phyloP scores from a whole-genome alignment of 805 yeast species.

The Candida mattraensis region DNA sequence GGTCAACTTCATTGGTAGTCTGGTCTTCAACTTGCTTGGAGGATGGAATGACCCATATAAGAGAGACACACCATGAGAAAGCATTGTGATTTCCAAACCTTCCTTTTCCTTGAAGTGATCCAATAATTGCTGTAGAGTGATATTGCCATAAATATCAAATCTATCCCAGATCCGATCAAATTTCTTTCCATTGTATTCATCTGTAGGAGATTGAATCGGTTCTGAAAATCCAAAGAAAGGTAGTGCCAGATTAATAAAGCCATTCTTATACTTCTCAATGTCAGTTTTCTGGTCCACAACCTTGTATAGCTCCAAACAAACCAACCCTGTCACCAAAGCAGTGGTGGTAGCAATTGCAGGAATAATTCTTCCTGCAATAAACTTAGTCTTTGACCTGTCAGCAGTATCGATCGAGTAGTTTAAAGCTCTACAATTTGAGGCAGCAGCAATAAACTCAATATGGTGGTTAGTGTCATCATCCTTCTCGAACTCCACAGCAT shows the following conservation, averaged over 20 bases:
- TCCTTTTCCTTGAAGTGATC: constrained; percentile 77
- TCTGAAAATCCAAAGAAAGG: constrained; percentile 98
- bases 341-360: constrained; percentile 99
- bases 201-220: constrained; percentile 84
- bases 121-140: constrained; percentile 71
- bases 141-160: constrained; percentile 75
- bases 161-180: constrained; percentile 96
- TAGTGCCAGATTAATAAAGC: constrained; percentile 86
- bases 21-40: constrained; percentile 81
- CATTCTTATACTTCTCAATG: constrained; percentile 87
- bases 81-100: constrained; percentile 86
- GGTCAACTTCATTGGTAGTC: constrained; percentile 65
- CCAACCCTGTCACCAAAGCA: constrained; percentile 94
- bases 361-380: constrained; percentile 96
- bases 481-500: constrained; percentile 94
- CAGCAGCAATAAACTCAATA: constrained; percentile 92
- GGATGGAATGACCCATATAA: constrained; percentile 94
- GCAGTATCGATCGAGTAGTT: constrained; percentile 88
- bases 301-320: constrained; percentile 87
- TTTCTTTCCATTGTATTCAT: constrained; percentile 72
- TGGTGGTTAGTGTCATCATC: constrained; percentile 97
- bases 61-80: constrained; percentile 85
- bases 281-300: constrained; percentile 74
- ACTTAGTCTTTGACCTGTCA: constrained; percentile 87
- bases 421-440: constrained; percentile 93